Evolutionary conservation across 116 monocot species (phyloP).

Genomic region (Iris pallida): DNA sequence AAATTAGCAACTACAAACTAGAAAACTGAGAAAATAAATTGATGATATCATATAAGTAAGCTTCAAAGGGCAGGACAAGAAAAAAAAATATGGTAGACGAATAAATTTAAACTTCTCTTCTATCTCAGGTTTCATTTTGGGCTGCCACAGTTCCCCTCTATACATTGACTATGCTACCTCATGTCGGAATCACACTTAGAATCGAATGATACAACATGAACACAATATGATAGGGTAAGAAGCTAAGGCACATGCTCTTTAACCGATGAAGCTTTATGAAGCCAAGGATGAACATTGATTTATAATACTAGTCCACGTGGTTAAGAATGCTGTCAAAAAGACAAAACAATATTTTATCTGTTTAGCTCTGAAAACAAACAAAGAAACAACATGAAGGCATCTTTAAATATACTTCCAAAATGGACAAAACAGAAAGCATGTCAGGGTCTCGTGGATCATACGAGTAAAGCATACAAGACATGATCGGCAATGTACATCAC

Average conservation of each 20-base stretch:
- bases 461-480: too few species aligned
- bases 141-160: conserved; percentile 3
- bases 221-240: background rate
- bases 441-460: too few species aligned
- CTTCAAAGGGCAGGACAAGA: too few species aligned
- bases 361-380: conserved; percentile 43
- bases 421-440: too few species aligned
- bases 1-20: too few species aligned
- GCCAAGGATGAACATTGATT: background rate
- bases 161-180: background rate
- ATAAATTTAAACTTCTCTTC: too few species aligned
- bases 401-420: background rate
- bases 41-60: too few species aligned
- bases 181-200: background rate
- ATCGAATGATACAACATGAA: conserved; percentile 2
- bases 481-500: too few species aligned
- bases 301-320: conserved; percentile 13
- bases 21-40: too few species aligned
- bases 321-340: conserved; percentile 67
- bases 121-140: background rate
- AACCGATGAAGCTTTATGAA: background rate
- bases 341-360: conserved; percentile 25
- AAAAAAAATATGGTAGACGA: too few species aligned
- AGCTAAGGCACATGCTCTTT: background rate
- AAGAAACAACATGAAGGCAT: background rate